Percentiles rank a stretch among this genome's conserved stretches.
These are phyloP conservation scores for Phascolomyces articulosus DNA, from an alignment of 371 early-diverging fungal species.

Conservation along the genomic window DNA sequence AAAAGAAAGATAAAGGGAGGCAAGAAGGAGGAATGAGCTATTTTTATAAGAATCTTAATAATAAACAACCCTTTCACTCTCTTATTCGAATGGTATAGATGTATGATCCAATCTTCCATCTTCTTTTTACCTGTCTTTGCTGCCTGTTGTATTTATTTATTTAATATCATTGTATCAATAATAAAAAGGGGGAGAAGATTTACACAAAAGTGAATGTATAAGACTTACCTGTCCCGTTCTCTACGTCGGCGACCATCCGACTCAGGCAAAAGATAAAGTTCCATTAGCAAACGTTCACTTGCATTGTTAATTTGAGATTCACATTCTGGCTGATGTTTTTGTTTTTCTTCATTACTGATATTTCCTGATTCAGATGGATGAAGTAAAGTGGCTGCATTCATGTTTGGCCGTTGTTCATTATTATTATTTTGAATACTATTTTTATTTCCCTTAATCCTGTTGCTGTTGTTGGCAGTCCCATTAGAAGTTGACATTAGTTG, in stretches of 20 bases:
- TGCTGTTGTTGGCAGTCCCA: neutral
- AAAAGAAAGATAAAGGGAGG: neutral
- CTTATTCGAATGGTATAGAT: too few species aligned
- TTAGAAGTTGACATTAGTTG: neutral
- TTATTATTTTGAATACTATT: neutral
- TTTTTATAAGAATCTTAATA: too few species aligned
- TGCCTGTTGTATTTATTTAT: slow-evolving; percentile 18
- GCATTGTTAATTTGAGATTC: neutral
- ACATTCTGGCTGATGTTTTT: neutral
- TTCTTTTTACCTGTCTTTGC: slow-evolving; percentile 28
- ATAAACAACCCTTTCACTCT: too few species aligned
- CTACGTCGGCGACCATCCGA: slow-evolving; percentile 9
- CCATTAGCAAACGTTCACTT: slow-evolving; percentile 14
- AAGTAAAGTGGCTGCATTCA: neutral
- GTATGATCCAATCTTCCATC: slow-evolving; percentile 8
- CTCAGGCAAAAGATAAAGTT: slow-evolving; percentile 12
- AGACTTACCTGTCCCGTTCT: slow-evolving; percentile 23
- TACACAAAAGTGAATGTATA: neutral
- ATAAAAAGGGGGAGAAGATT: neutral
- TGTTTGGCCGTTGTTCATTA: neutral
- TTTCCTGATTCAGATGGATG: neutral
- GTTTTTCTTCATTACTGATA: neutral
- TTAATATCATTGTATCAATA: too few species aligned
- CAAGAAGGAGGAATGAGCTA: neutral
- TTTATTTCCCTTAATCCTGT: too few species aligned